Conservation (phyloP, 1,284 basidiomycete genomes). For the Cystodermella granulosa region DNA sequence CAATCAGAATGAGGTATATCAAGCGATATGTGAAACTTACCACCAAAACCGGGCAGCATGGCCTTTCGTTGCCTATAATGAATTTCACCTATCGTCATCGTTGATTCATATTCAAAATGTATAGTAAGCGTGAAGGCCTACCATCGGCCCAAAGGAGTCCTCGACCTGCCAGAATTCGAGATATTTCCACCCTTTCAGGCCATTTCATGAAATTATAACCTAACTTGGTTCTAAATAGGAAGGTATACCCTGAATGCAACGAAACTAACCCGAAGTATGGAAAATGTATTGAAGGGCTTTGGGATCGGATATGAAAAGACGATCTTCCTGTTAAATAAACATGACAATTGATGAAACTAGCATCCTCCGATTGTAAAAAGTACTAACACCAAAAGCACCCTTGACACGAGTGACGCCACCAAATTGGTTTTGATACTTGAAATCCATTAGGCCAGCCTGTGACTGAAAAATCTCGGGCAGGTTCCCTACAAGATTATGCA, state of each 20-base stretch:
- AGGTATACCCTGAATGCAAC: slow-evolving; percentile 24
- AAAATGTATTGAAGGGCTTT: slow-evolving; percentile 44
- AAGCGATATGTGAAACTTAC: slow-evolving; percentile 9
- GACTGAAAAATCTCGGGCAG: slow-evolving; percentile 26
- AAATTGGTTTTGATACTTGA: slow-evolving; percentile 37
- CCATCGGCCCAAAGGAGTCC: slow-evolving; percentile 43
- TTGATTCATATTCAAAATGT: no score
- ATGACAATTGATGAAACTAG: not conserved
- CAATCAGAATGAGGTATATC: not conserved
- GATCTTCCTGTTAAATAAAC: slow-evolving; percentile 32
- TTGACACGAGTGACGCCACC: slow-evolving; percentile 36
- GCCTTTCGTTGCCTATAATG: slow-evolving; percentile 46
- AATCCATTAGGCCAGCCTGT: slow-evolving; percentile 34
- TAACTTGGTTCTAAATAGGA: not conserved
- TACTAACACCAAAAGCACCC: slow-evolving; percentile 35
- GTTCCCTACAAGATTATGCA: slow-evolving; percentile 22
- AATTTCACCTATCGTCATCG: slow-evolving; percentile 33
- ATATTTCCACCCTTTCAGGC: slow-evolving; percentile 44
- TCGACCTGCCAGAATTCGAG: slow-evolving; percentile 41
- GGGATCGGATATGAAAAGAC: slow-evolving; percentile 40
- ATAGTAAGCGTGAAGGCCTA: no score
- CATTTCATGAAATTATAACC: slow-evolving; percentile 30
- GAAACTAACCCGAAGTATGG: slow-evolving; percentile 41
- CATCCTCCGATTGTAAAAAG: not conserved
- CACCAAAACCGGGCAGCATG: slow-evolving; percentile 46